These are phyloP conservation scores for Tuber borchii DNA, from an alignment of 495 filamentous ascomycete genomes.

Conservation along the genomic window DNA sequence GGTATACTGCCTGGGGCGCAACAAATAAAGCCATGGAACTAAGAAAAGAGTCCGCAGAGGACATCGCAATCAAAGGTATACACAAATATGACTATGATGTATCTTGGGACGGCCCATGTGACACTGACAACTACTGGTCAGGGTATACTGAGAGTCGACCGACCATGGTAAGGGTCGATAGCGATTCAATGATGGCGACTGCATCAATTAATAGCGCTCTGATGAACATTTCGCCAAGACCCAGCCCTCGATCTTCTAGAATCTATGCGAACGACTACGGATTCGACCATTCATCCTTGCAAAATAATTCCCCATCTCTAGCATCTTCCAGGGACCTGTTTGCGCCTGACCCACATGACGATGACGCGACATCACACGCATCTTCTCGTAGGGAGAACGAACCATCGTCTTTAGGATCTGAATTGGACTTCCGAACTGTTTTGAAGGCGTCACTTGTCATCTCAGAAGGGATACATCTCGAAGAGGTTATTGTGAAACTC, in stretches of 20 bases:
- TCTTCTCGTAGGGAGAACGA: constrained; percentile 39
- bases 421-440: constrained; percentile 40
- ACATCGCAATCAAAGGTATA: constrained; percentile 31
- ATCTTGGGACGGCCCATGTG: not conserved
- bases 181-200: constrained; percentile 11
- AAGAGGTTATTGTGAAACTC: constrained; percentile 41
- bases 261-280: constrained; percentile 37
- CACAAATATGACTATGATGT: not conserved
- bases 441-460: constrained; percentile 41
- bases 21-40: constrained; percentile 39
- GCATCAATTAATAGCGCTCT: constrained; percentile 5
- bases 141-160: constrained; percentile 26
- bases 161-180: constrained; percentile 26
- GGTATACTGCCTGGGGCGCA: constrained; percentile 38
- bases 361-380: constrained; percentile 35
- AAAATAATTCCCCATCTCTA: constrained; percentile 32
- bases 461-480: constrained; percentile 41
- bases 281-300: constrained; percentile 28
- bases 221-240: constrained; percentile 26
- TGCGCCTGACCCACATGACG: constrained; percentile 37
- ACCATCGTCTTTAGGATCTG: constrained; percentile 36
- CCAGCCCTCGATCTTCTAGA: constrained; percentile 35
- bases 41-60: constrained; percentile 33
- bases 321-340: constrained; percentile 38
- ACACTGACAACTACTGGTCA: not conserved